These are phyloP conservation scores for Xerocomellus dryophilus DNA, from an alignment of 768 basidiomycete genomes.

Conservation along the genomic window DNA sequence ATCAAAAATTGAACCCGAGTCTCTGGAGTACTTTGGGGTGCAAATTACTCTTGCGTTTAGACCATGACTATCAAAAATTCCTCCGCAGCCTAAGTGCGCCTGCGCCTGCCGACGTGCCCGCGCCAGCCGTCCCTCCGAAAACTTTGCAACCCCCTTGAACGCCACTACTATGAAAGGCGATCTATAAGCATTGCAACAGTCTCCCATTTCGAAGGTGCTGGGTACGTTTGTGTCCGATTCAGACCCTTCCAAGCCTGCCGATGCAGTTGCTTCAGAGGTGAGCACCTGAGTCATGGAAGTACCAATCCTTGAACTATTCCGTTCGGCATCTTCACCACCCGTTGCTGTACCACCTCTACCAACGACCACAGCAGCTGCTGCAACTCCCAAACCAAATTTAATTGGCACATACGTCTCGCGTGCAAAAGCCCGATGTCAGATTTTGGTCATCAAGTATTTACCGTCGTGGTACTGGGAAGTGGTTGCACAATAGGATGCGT, in stretches of 20 bases:
- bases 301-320: slow-evolving; percentile 52
- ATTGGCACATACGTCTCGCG: background rate
- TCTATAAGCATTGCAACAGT: slow-evolving; percentile 42
- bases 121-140: slow-evolving; percentile 28
- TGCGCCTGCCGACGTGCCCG: slow-evolving; percentile 17
- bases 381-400: background rate
- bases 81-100: slow-evolving; percentile 54
- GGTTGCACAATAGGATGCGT: slow-evolving; percentile 32
- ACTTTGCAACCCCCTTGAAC: slow-evolving; percentile 31
- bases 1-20: slow-evolving; percentile 62
- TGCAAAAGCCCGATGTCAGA: slow-evolving; percentile 6
- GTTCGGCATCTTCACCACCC: slow-evolving; percentile 32
- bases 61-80: slow-evolving; percentile 65
- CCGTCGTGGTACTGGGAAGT: slow-evolving; percentile 34
- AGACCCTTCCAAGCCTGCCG: slow-evolving; percentile 48
- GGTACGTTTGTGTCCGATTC: slow-evolving; percentile 58
- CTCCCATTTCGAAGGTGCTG: slow-evolving; percentile 53
- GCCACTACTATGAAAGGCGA: slow-evolving; percentile 38
- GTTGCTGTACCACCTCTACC: too few species aligned
- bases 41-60: slow-evolving; percentile 58
- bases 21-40: slow-evolving; percentile 63
- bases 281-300: slow-evolving; percentile 16
- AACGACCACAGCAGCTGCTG: background rate
- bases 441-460: slow-evolving; percentile 18
- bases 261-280: slow-evolving; percentile 41